Base-by-base conservation (phyloP, 2,329 filamentous ascomycete species). In the Diaporthe velutina region DNA sequence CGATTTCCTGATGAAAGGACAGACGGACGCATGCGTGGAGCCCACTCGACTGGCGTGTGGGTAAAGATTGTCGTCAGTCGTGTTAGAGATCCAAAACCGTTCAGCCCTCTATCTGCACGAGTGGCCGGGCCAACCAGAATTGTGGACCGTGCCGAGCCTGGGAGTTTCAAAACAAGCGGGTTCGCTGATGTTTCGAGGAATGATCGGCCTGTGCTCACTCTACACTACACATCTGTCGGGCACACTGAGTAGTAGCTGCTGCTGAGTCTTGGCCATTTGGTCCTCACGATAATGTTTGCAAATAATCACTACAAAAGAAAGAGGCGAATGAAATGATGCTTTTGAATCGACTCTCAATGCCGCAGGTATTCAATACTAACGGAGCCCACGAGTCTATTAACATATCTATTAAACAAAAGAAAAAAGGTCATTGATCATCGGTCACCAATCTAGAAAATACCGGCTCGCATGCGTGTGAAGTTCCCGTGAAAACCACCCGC, bases 341-440 rank as follows among this genome's bases (percentile, higher is more conserved):
- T n/a, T 48, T 52, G 19, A 25, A 38, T 22, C 61, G 42, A 52
- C 30, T 67, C 45, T 52, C 42, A 35, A 35, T 67, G 42, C 61
- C 30, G 42, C 38, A n/a, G 42, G 61, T 35, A 67, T 67, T 67
- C 45, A 67, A 67, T 52, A 67, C 42, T 33, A 25, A 35, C 42
- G 45, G 61, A 28, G 61, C 61, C 50, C 42, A 25, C 30, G 64
- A 67, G 45, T 50, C 64, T 67, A 38, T 67, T 67, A 67, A 52
- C 45, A 25, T 40, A 67, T 67, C 30, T 52, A 52, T 52, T 67
- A 67, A 19, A 67, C 45, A 64, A 45, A 52, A 40, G 15, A 10
- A 13, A 28, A 67, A 38, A 67, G 38, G 25, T 67, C 64, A 50
- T 45, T 67, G 12, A 52, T 52, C 64, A 67, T 52, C 13, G 45